Base-by-base conservation (phyloP, 108 stramenopile genomes). In the Skeletonema tropicum region DNA sequence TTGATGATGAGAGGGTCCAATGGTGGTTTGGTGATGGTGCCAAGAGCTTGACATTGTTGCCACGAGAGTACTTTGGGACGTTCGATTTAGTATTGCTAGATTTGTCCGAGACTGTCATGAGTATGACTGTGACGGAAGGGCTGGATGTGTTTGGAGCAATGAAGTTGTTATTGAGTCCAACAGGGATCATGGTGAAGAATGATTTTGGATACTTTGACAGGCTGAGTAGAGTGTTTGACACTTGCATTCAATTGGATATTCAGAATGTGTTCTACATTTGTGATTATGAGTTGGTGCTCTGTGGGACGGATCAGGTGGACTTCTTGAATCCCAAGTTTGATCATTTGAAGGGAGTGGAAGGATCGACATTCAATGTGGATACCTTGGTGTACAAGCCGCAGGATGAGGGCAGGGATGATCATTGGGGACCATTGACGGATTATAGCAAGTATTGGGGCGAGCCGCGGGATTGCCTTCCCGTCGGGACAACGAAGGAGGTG, bases 21-120 rank as follows among this genome's bases (percentile, higher is more conserved):
- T 95, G 94, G 94, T 95, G 94, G 94, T 95, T 87, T 70, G 94
- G 94, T 10, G 94, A 95, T 74, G 94, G 92, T 6, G 80, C 94
- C 48, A 95, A 93, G 82, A 87, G 84, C 57, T 68, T 95, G 19
- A 58, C 88, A 8, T 60, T 95, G 73, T 76, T 95, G 33, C 92
- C 94, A 7, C 81, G 88, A 19, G 90, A 92, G 26, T 93, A 91
- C 69, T 92, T 88, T 66, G 90, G 89, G 5, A 86, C 88, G 25
- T 95, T 95, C 73, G 94, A 95, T 78, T 61, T 95, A 70, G 92
- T 95, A 14, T 77, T 95, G 71, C 85, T 95, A 21, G 94, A 93
- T 75, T 76, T 93, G 26, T 88, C 87, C 23, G 92, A 93, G 59
- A 93, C 92, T 8, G 87, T 88, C 30, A 90, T 93, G 84, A 67